Percentiles rank a stretch among this genome's conserved stretches.
Conservation (phyloP, 345 rosid genomes). For the Hibiscus mutabilis region DNA sequence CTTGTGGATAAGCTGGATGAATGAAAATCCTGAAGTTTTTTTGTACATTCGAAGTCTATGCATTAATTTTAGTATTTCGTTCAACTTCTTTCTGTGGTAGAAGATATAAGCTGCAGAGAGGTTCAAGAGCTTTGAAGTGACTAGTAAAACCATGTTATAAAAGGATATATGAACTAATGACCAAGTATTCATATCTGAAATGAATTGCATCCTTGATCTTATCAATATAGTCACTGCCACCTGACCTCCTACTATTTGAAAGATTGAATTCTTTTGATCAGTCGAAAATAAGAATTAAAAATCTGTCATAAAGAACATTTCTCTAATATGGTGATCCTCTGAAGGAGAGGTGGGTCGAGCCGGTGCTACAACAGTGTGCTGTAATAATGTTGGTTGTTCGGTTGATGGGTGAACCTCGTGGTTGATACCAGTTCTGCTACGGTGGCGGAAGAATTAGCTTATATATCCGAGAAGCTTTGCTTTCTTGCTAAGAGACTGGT, state of each 20-base stretch:
- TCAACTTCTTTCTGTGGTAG: not conserved
- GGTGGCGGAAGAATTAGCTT: no score
- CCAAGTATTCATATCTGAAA: not conserved
- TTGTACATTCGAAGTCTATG: not conserved
- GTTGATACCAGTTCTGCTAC: no score
- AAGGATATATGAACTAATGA: not conserved
- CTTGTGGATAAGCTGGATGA: constrained; percentile 8
- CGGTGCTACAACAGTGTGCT: no score
- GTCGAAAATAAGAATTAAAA: not conserved
- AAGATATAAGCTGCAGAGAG: not conserved
- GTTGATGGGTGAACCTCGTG: not conserved
- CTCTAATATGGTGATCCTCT: not conserved
- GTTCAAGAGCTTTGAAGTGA: not conserved
- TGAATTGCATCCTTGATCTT: not conserved
- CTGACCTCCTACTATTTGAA: not conserved
- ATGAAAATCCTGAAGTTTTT: not conserved
- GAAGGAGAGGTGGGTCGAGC: no score
- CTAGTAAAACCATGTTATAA: not conserved
- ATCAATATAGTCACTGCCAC: not conserved
- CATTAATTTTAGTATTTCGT: not conserved
- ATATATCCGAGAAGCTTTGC: no score
- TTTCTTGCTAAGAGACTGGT: no score
- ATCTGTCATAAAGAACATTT: not conserved
- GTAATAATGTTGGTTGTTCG: not conserved
- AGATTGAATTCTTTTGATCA: not conserved